phyloP scores from a whole-genome alignment of 2,329 filamentous ascomycete genomes.

The Cladosporium sphaerospermum region DNA sequence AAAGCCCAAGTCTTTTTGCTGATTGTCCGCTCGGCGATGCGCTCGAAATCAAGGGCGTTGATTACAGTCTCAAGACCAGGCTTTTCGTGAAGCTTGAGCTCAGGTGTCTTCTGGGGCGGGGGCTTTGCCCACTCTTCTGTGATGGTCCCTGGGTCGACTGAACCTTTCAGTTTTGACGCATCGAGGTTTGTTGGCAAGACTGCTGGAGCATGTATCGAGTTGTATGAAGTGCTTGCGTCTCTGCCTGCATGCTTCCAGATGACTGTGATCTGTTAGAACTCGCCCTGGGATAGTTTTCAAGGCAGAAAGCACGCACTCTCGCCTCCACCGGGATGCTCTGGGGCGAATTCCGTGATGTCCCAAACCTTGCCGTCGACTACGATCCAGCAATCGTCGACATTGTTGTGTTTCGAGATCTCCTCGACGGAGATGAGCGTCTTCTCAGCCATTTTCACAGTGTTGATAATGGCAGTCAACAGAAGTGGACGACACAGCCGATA shows the following conservation, averaged over 20 bases:
- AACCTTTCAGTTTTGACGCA: neutral
- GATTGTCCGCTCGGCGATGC: constrained; percentile 29
- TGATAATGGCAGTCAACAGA: neutral
- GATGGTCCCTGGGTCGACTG: neutral
- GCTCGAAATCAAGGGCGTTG: constrained; percentile 38
- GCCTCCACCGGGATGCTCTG: constrained; percentile 77
- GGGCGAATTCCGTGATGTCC: constrained; percentile 76
- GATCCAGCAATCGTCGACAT: constrained; percentile 70
- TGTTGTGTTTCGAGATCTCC: constrained; percentile 51
- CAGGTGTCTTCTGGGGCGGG: neutral
- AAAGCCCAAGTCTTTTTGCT: constrained; percentile 34
- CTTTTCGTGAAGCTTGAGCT: constrained; percentile 17
- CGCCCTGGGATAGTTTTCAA: neutral
- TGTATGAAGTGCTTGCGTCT: neutral
- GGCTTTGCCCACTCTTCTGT: neutral
- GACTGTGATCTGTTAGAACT: neutral
- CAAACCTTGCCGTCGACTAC: constrained; percentile 84
- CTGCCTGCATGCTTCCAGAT: neutral
- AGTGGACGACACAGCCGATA: neutral
- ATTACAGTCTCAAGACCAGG: constrained; percentile 38
- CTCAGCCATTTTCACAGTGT: constrained; percentile 1
- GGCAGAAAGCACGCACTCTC: constrained; percentile 55
- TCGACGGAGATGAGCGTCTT: constrained; percentile 13
- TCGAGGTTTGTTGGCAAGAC: neutral
- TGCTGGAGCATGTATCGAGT: neutral